Percentiles rank a stretch among this genome's conserved stretches.
Conservation (phyloP, 2,329 filamentous ascomycete species). For the Neonectria coccinea region DNA sequence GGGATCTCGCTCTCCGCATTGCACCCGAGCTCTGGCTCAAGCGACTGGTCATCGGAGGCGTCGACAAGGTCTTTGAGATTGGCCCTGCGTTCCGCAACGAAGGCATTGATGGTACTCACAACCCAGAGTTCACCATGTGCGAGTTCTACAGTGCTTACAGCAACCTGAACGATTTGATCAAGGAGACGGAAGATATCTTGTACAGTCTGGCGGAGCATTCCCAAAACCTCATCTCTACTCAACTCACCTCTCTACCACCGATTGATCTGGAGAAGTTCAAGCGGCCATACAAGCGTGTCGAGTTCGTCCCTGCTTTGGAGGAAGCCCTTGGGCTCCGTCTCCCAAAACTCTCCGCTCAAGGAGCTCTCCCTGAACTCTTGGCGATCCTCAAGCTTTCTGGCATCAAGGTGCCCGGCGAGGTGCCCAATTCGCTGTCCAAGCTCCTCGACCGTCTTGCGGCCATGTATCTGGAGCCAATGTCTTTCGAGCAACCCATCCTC, state of each 20-base stretch:
- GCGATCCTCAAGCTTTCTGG: slow-evolving; percentile 66
- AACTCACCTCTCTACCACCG: slow-evolving; percentile 59
- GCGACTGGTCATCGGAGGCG: slow-evolving; percentile 86
- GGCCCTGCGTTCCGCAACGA: slow-evolving; percentile 95
- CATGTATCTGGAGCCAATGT: slow-evolving; percentile 82
- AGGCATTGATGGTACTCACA: slow-evolving; percentile 90
- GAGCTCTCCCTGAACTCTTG: slow-evolving; percentile 70
- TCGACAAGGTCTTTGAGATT: slow-evolving; percentile 92
- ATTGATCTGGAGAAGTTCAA: slow-evolving; percentile 62
- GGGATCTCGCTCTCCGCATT: slow-evolving; percentile 82
- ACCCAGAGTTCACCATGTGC: slow-evolving; percentile 97
- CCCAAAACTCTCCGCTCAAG: slow-evolving; percentile 68
- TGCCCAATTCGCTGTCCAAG: slow-evolving; percentile 68
- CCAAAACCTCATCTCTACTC: slow-evolving; percentile 57
- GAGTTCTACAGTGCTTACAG: slow-evolving; percentile 95
- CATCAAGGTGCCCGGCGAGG: slow-evolving; percentile 73
- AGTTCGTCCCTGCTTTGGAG: slow-evolving; percentile 87
- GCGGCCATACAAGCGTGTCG: slow-evolving; percentile 73
- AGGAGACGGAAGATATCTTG: slow-evolving; percentile 79
- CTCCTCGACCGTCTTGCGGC: slow-evolving; percentile 85
- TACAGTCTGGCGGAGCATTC: slow-evolving; percentile 67
- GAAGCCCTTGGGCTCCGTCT: slow-evolving; percentile 72
- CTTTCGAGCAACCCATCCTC: slow-evolving; percentile 76
- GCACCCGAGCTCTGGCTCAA: slow-evolving; percentile 97
- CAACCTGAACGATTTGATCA: slow-evolving; percentile 79